Percentiles rank a stretch among this genome's conserved stretches.
Conservation (phyloP, 192 early-diverging fungal species). For the Jimgerdemannia flammicorona region DNA sequence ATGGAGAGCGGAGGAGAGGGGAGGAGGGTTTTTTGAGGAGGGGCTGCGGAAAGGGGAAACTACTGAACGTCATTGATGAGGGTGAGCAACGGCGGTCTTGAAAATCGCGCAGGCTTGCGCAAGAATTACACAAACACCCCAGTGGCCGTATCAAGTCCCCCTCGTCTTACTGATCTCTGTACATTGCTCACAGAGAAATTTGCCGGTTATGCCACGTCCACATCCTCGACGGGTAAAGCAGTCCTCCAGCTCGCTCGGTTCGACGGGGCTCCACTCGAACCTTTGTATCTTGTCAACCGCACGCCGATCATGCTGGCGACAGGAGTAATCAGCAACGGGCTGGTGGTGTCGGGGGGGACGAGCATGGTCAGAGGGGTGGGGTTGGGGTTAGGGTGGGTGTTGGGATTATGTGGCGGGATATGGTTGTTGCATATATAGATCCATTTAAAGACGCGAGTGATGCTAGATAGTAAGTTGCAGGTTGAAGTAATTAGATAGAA, state of each 20-base stretch:
- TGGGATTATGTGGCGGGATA: too few species aligned
- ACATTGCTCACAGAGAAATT: background rate
- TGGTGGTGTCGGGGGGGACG: too few species aligned
- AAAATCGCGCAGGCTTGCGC: background rate
- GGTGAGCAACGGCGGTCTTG: background rate
- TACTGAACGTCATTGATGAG: background rate
- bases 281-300: conserved; percentile 5
- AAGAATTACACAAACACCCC: too few species aligned
- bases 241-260: conserved; percentile 2
- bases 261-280: conserved; percentile 9
- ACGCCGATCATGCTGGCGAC: conserved; percentile 2
- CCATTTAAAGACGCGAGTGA: too few species aligned
- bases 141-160: background rate
- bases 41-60: too few species aligned
- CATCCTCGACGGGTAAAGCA: background rate
- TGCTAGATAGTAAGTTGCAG: too few species aligned
- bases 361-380: too few species aligned
- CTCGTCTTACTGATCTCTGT: background rate
- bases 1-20: too few species aligned
- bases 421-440: too few species aligned
- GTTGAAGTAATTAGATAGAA: too few species aligned
- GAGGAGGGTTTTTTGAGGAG: too few species aligned
- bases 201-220: conserved; percentile 7
- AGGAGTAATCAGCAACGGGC: background rate
- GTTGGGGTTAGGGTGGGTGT: too few species aligned